These are phyloP conservation scores for Ramalina intermedia DNA, from an alignment of 495 filamentous ascomycete genomes.

Conservation along the genomic window DNA sequence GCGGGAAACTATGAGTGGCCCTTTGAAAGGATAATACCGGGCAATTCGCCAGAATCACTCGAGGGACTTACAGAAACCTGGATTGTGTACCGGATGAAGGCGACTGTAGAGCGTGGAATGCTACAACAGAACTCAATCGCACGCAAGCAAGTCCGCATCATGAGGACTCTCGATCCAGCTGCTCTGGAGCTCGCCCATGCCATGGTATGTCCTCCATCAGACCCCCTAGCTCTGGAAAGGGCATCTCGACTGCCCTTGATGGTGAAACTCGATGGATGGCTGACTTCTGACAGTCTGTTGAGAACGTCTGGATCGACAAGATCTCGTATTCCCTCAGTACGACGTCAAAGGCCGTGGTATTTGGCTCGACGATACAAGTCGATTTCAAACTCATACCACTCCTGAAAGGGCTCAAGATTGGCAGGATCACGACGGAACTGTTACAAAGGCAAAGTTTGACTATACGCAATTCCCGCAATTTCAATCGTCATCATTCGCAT, in stretches of 20 bases:
- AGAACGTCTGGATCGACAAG: constrained; percentile 92
- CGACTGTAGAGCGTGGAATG: constrained; percentile 66
- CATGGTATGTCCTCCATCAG: constrained; percentile 39
- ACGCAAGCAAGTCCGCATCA: constrained; percentile 68
- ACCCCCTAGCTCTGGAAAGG: not conserved
- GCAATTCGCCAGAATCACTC: constrained; percentile 68
- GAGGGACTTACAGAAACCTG: constrained; percentile 71
- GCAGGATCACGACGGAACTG: constrained; percentile 57
- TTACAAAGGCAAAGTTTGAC: constrained; percentile 64
- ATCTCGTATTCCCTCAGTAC: constrained; percentile 81
- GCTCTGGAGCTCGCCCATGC: constrained; percentile 73
- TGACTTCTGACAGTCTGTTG: constrained; percentile 44
- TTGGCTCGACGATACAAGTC: constrained; percentile 66
- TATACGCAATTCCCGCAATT: constrained; percentile 20
- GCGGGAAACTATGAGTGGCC: constrained; percentile 84
- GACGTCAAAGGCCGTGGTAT: constrained; percentile 80
- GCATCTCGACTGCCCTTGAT: not conserved
- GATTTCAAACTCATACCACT: constrained; percentile 72
- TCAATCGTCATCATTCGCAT: constrained; percentile 10
- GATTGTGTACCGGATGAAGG: constrained; percentile 78
- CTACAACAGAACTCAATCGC: constrained; percentile 66
- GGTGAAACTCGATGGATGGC: not conserved
- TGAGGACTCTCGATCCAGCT: constrained; percentile 69
- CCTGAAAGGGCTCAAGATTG: constrained; percentile 73
- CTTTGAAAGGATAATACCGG: constrained; percentile 66